Evolutionary conservation across 257 asterid genomes (phyloP).

Genomic region (Solanum appendiculatum): DNA sequence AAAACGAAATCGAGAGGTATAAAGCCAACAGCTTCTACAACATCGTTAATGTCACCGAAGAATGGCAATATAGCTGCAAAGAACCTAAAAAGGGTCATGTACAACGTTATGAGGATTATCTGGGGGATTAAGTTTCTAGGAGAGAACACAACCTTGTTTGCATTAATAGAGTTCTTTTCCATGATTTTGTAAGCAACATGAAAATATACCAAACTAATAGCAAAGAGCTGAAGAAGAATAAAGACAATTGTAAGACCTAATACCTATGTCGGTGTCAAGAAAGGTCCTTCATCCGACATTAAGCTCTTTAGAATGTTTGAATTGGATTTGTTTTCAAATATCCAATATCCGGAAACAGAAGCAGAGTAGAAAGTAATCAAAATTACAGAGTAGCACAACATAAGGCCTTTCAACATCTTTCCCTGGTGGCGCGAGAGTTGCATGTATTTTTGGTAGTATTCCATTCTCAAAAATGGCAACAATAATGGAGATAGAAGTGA

Average conservation of each 20-base stretch:
- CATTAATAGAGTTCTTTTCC: conserved; percentile 88
- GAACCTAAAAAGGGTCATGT: conserved; percentile 62
- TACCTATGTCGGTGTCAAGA: conserved; percentile 65
- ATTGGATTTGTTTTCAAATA: conserved; percentile 67
- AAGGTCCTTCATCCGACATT: conserved; percentile 64
- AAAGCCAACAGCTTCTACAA: conserved; percentile 87
- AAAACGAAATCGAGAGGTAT: conserved; percentile 88
- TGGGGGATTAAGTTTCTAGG: conserved; percentile 74
- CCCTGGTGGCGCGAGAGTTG: conserved; percentile 99
- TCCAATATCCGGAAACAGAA: conserved; percentile 92
- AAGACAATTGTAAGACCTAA: conserved; percentile 55
- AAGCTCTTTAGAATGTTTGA: conserved; percentile 73
- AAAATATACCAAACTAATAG: conserved; percentile 83
- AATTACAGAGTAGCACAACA: conserved; percentile 76
- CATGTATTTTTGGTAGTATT: conserved; percentile 93
- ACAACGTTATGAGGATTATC: conserved; percentile 56
- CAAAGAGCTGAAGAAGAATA: conserved; percentile 66
- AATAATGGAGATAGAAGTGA: conserved; percentile 78
- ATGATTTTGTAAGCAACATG: conserved; percentile 95
- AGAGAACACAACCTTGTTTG: conserved; percentile 59
- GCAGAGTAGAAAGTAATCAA: conserved; percentile 77
- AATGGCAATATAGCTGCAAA: conserved; percentile 91
- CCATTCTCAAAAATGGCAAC: conserved; percentile 95
- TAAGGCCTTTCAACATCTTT: conserved; percentile 87
- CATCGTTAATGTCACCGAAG: conserved; percentile 80